Conservation (phyloP, 2,329 filamentous ascomycete species). For the Curvularia lunata region DNA sequence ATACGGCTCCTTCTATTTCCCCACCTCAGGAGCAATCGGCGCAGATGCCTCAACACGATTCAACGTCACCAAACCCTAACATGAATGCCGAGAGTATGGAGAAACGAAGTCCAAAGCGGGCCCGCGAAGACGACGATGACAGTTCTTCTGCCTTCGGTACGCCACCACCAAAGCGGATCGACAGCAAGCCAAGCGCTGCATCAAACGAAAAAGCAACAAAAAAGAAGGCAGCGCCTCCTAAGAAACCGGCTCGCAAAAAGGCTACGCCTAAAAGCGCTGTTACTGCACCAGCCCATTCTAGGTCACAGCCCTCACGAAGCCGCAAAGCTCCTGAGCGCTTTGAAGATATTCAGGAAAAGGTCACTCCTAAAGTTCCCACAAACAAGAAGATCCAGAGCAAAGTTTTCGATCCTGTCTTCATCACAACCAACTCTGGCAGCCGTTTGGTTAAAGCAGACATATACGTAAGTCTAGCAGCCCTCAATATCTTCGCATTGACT, state of each 20-base stretch:
- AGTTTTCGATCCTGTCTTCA: constrained; percentile 40
- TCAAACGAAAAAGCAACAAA: not conserved
- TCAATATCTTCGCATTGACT: not conserved
- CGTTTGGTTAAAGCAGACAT: constrained; percentile 43
- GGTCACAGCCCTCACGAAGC: constrained; percentile 30
- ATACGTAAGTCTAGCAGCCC: constrained; percentile 23
- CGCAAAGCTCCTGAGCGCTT: constrained; percentile 41
- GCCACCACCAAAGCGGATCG: constrained; percentile 15
- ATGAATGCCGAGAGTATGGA: constrained; percentile 1
- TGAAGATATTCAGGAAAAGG: constrained; percentile 17
- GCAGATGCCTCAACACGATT: not conserved
- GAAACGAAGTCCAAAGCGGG: constrained; percentile 17
- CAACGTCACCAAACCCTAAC: constrained; percentile 4
- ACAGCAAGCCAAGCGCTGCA: constrained; percentile 5
- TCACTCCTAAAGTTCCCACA: constrained; percentile 12
- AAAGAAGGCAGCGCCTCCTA: constrained; percentile 6
- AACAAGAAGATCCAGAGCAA: constrained; percentile 23
- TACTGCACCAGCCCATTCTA: constrained; percentile 16
- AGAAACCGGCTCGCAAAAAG: constrained; percentile 15
- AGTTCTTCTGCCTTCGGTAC: constrained; percentile 3
- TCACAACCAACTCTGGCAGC: constrained; percentile 41
- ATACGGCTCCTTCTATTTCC: not conserved
- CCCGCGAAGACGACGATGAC: constrained; percentile 10
- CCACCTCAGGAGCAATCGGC: not conserved
- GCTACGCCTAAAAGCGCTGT: constrained; percentile 11